Evolutionary conservation across 2,329 filamentous ascomycete genomes (phyloP), one percentile per base, ranked within the genome.

Genomic region (Xylaria sp.): DNA sequence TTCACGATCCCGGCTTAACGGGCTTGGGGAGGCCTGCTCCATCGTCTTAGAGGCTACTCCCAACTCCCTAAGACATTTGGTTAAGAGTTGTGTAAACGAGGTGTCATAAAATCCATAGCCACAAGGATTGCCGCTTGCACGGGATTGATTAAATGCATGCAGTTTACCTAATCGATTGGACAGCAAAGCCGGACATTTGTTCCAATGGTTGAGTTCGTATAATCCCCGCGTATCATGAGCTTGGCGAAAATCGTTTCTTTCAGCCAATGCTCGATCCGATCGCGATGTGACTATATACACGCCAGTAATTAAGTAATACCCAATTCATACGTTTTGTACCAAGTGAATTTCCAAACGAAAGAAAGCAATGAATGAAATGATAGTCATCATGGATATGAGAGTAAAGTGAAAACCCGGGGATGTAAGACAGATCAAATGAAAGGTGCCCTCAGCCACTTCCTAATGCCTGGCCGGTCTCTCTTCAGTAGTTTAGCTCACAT

Each of bases 1-100:
- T 48, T 58, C 57, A 62, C 68, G 54, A 65, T 61, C 65, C 51
- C 58, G 64, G 51, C 31, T 68, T 17, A 31, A 44, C 20, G 38
- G 28, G 31, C 42, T 44, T 48, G 20, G 46, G 36, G 33, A n/a
- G 40, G 10, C 33, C 38, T 67, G 23, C 28, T 59, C 26, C 13
- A 59, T 66, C 17, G 26, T 54, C 40, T 48, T 54, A 15, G 49
- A 46, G 26, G 44, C 13, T 40, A 44, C 59, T 53, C 28, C 33
- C 13, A 33, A 44, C 59, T 53, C 28, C 33, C 20, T 2, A 15
- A 4, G n/a, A 28, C 9, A 11, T 13, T 31, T 51, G 6, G 42
- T 13, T 13, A 38, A 13, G 36, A 38, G 10, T 0, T 26, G 20
- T 23, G 42, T 44, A 61, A 40, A 51, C n/a, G 4, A 26, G 3